Conservation (phyloP, 2,329 filamentous ascomycete genomes). For the Fusarium beomiforme region DNA sequence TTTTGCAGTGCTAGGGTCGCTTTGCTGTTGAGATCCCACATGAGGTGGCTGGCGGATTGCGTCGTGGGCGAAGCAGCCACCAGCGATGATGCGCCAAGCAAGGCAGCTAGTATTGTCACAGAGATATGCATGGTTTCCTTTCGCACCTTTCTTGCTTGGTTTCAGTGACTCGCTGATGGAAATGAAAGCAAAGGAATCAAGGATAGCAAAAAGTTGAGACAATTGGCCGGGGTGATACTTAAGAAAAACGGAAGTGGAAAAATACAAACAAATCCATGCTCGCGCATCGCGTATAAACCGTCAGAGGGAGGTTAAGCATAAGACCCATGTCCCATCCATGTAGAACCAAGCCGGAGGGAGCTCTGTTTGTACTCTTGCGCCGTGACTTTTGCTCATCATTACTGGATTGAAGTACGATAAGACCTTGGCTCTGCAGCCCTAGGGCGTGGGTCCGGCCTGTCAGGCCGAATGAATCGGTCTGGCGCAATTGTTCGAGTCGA, state of each 20-base stretch:
- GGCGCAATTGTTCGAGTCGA: background rate
- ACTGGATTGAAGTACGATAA: background rate
- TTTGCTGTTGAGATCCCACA: background rate
- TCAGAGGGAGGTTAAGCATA: too few relatives aligned
- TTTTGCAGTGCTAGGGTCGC: background rate
- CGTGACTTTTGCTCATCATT: background rate
- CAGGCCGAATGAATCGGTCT: accelerated
- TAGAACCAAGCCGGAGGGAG: background rate
- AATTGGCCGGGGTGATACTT: too few relatives aligned
- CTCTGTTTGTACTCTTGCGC: background rate
- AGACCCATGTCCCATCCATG: too few relatives aligned
- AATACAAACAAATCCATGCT: too few relatives aligned
- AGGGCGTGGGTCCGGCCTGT: background rate
- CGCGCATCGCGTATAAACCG: too few relatives aligned
- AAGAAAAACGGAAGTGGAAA: too few relatives aligned
- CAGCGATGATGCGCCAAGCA: background rate
- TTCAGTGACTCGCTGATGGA: too few relatives aligned
- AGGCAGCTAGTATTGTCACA: background rate
- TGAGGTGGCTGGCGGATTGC: background rate
- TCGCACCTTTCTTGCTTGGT: too few relatives aligned
- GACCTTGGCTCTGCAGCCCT: background rate
- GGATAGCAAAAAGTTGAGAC: too few relatives aligned
- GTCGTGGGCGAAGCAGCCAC: background rate
- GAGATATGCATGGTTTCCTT: background rate
- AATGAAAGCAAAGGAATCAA: accelerated